Percentiles rank a stretch among this genome's conserved stretches.
Evolutionary conservation across 2,329 filamentous ascomycete species (phyloP).

Genomic region (Mycosphaerella sp.): DNA sequence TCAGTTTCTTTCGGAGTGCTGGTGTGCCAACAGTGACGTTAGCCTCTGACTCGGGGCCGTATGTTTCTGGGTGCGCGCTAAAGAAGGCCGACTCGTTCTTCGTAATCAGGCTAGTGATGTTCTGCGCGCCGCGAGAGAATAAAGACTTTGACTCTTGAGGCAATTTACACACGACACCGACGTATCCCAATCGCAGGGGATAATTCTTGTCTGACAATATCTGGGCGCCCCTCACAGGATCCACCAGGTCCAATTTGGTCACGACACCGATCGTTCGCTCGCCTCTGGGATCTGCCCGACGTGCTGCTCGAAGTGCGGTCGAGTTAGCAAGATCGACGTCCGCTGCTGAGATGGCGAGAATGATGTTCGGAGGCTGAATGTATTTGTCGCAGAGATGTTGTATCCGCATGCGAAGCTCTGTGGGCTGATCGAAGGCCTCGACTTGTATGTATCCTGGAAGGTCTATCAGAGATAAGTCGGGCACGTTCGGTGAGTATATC

Average conservation of each 20-base stretch:
- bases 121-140: slow-evolving; percentile 76
- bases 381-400: slow-evolving; percentile 96
- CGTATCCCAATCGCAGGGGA: slow-evolving; percentile 88
- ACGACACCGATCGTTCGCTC: slow-evolving; percentile 98
- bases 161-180: slow-evolving; percentile 84
- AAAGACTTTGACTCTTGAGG: slow-evolving; percentile 60
- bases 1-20: slow-evolving; percentile 87
- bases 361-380: slow-evolving; percentile 91
- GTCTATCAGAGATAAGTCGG: slow-evolving; percentile 92
- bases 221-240: slow-evolving; percentile 67
- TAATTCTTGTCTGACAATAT: slow-evolving; percentile 89
- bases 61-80: slow-evolving; percentile 72
- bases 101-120: slow-evolving; percentile 71
- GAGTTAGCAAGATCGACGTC: slow-evolving; percentile 98
- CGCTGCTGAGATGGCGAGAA: slow-evolving; percentile 92
- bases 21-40: slow-evolving; percentile 70
- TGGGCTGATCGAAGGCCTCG: slow-evolving; percentile 80
- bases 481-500: slow-evolving; percentile 92
- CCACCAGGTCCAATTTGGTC: slow-evolving; percentile 98
- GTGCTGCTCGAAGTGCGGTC: slow-evolving; percentile 79
- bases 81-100: slow-evolving; percentile 89
- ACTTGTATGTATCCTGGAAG: slow-evolving; percentile 97
- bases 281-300: slow-evolving; percentile 85
- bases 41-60: slow-evolving; percentile 60
- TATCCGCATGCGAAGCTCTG: slow-evolving; percentile 91